Conservation (phyloP, 192 early-diverging fungal genomes). For the Coemansia sp. region DNA sequence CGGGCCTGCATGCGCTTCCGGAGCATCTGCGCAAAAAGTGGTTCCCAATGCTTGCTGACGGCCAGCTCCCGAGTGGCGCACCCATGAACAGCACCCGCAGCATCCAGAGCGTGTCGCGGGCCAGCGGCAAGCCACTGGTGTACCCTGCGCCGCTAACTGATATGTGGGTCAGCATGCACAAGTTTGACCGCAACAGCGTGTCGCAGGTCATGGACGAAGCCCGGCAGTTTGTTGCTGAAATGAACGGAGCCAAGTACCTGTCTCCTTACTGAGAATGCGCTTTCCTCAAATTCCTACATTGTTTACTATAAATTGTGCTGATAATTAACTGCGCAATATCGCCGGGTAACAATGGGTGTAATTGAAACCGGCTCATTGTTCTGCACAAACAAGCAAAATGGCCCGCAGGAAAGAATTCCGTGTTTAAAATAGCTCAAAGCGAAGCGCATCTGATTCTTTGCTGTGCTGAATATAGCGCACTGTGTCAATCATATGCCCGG, state of each 20-base stretch:
- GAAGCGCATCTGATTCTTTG: slow-evolving; percentile 1
- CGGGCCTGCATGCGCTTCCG: slow-evolving; percentile 29
- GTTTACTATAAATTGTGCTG: no score
- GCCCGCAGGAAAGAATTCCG: no score
- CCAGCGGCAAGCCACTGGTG: slow-evolving; percentile 19
- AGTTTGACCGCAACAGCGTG: slow-evolving; percentile 28
- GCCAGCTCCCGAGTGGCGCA: not conserved
- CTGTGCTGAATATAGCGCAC: no score
- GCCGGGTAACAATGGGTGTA: no score
- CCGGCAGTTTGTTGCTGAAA: slow-evolving; percentile 39
- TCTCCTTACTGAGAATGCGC: slow-evolving; percentile 30
- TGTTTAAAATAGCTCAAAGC: slow-evolving; percentile 1
- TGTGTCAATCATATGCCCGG: no score
- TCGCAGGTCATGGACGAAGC: slow-evolving; percentile 31
- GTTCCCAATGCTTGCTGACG: slow-evolving; percentile 33
- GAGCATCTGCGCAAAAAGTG: slow-evolving; percentile 32
- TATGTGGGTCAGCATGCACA: slow-evolving; percentile 50
- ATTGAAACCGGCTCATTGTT: no score
- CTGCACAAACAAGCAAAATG: no score
- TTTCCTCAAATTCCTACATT: not conserved
- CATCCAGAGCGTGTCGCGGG: not conserved
- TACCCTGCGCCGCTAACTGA: slow-evolving; percentile 38
- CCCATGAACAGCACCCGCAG: slow-evolving; percentile 12
- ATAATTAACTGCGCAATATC: no score
- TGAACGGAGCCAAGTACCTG: slow-evolving; percentile 42